Evolutionary conservation across 495 filamentous ascomycete species (phyloP), one percentile per base, ranked within the genome.

Genomic region (Venustampulla echinocandica): DNA sequence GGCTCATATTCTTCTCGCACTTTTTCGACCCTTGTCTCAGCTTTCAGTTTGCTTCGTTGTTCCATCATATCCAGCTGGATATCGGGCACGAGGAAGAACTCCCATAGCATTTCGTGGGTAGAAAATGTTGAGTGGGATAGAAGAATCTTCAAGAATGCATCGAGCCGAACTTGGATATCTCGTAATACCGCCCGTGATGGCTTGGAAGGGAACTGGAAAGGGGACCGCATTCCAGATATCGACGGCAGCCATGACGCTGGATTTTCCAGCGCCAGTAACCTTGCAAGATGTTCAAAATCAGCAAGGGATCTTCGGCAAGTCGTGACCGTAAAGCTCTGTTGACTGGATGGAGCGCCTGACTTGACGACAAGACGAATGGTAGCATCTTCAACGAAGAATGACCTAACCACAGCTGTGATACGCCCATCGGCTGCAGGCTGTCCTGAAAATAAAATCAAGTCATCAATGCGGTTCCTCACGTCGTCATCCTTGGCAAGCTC

Each of bases 401-500:
- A 92, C n/a, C 93, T 78, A 3, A 97, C 93, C 13, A 97, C 88
- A 1, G 87, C 87, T 14, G 92, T 97, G 13, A 88, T 86, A 17
- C 90, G 77, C 6, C 84, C 85, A 47, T 94, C 89, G 0, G 77
- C 64, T 7, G 75, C 78, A 3, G 83, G 74, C 1, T 76, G 71
- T 48, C 80, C 81, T 4, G 85, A 82, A 49, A 97, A 82, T 13
- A 99, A 64, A 3, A 88, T 80, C 46, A 99, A 69, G 58, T 99
- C 92, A 58, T 99, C 93, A 32, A 99, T 95, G 42, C 82, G 79
- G 62, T 97, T 97, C 13, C 93, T 77, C 17, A 99, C 84, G 56
- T 99, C 93, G 57, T 99, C 93, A 60, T 99, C 93, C 59, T 99
- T 99, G 10, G 93, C 93, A 36, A 99, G 69, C 61, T 99, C 93